Conservation (phyloP, 2,329 filamentous ascomycete species). For the Penicillium sp. region DNA sequence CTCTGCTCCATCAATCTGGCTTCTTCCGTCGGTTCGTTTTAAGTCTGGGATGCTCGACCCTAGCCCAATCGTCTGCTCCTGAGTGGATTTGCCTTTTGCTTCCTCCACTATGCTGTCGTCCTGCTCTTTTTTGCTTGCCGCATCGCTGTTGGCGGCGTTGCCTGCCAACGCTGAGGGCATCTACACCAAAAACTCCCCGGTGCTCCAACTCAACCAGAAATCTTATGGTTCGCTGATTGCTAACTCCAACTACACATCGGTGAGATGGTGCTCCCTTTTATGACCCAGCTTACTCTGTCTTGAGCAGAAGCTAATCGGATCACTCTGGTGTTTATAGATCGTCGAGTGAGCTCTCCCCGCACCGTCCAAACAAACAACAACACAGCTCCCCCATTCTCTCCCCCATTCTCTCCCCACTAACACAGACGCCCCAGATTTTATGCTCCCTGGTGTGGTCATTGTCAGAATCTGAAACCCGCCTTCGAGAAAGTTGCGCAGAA, state of each 20-base stretch:
- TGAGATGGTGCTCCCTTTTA: slow-evolving; percentile 52
- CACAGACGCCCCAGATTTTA: slow-evolving; percentile 74
- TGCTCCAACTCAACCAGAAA: slow-evolving; percentile 78
- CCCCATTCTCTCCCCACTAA: slow-evolving; percentile 10
- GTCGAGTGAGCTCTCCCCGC: slow-evolving; percentile 52
- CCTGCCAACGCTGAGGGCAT: slow-evolving; percentile 71
- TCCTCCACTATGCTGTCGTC: slow-evolving; percentile 35
- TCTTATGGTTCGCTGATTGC: slow-evolving; percentile 82
- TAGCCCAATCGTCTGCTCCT: too few relatives aligned
- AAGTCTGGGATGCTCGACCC: too few relatives aligned
- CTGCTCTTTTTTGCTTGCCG: slow-evolving; percentile 55
- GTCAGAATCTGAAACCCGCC: slow-evolving; percentile 90
- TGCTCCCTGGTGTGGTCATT: slow-evolving; percentile 97
- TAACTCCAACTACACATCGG: slow-evolving; percentile 88
- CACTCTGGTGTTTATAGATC: slow-evolving; percentile 46
- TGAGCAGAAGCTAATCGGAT: not conserved
- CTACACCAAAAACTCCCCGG: slow-evolving; percentile 85
- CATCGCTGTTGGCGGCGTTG: slow-evolving; percentile 68
- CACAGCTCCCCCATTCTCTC: not conserved
- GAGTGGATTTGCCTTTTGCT: too few relatives aligned
- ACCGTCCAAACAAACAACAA: not conserved
- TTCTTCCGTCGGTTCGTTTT: too few relatives aligned
- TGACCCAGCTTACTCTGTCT: not conserved
- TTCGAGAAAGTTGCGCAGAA: slow-evolving; percentile 93
- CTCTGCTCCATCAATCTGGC: slow-evolving; percentile 6